Evolutionary conservation across 306 rosid genomes (phyloP).

Genomic region (Alnus rubra): DNA sequence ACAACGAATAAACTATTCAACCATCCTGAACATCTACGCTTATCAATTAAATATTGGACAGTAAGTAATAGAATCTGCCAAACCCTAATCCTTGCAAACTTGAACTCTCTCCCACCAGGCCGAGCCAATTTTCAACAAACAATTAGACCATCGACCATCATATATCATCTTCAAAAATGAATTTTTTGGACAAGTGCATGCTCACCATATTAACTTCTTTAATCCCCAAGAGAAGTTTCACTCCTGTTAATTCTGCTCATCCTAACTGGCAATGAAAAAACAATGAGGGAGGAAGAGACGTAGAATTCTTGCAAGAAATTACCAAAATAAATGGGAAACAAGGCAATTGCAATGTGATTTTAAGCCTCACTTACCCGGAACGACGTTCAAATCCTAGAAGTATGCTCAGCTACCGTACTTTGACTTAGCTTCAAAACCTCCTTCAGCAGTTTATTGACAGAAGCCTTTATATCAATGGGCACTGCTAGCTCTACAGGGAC

Average conservation of each 20-base stretch:
- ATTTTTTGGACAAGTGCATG: too few relatives aligned
- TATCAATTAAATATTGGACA: too few relatives aligned
- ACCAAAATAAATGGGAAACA: background rate
- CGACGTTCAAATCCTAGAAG: background rate
- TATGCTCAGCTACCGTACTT: conserved; percentile 29
- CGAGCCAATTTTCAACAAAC: too few relatives aligned
- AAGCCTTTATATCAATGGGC: conserved; percentile 46
- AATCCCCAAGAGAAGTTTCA: background rate
- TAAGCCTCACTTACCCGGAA: conserved; percentile 19
- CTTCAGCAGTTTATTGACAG: conserved; percentile 53
- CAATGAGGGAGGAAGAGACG: background rate
- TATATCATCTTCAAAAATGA: too few relatives aligned
- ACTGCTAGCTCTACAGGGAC: conserved; percentile 52
- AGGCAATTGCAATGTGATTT: conserved; percentile 1
- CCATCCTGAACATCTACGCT: too few relatives aligned
- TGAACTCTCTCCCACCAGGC: too few relatives aligned
- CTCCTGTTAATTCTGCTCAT: background rate
- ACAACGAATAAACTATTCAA: too few relatives aligned
- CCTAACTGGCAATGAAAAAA: background rate
- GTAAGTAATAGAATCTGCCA: too few relatives aligned
- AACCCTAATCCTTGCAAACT: too few relatives aligned
- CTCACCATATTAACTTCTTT: background rate
- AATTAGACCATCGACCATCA: too few relatives aligned
- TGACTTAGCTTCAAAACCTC: conserved; percentile 62
- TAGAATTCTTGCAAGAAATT: background rate